phyloP scores from a whole-genome alignment of 2,329 filamentous ascomycete genomes.

The Xylaria sp. region DNA sequence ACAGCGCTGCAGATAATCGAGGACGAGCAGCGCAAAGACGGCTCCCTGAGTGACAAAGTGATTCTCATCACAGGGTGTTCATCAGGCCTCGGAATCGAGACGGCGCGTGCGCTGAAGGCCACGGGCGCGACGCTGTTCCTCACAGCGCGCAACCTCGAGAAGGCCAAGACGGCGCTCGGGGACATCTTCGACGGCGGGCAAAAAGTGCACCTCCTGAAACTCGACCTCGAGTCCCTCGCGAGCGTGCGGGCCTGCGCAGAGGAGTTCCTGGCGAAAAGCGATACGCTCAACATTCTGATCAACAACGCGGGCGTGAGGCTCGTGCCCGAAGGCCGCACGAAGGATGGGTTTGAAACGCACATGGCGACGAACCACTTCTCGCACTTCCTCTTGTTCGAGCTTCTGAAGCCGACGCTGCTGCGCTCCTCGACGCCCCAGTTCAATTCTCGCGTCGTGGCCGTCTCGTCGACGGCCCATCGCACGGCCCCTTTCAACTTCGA shows the following conservation, averaged over 20 bases:
- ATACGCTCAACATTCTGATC: conserved; percentile 51
- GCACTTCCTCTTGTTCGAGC: conserved; percentile 58
- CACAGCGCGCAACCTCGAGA: conserved; percentile 56
- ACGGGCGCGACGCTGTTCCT: conserved; percentile 59
- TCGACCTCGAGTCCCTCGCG: conserved; percentile 44
- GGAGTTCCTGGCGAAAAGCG: conserved; percentile 39
- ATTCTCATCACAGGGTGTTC: conserved; percentile 34
- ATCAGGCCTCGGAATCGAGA: conserved; percentile 30
- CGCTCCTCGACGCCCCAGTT: conserved; percentile 52
- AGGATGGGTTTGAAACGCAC: conserved; percentile 63
- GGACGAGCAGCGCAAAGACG: conserved; percentile 26
- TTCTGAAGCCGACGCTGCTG: conserved; percentile 58
- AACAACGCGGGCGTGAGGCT: conserved; percentile 61
- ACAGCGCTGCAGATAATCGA: conserved; percentile 32
- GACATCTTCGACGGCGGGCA: conserved; percentile 35
- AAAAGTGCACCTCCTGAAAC: conserved; percentile 26
- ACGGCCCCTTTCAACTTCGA: conserved; percentile 50
- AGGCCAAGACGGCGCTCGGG: conserved; percentile 48
- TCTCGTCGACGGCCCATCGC: conserved; percentile 58
- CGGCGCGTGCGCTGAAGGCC: conserved; percentile 25
- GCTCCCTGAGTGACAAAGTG: conserved; percentile 27
- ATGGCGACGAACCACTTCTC: conserved; percentile 65
- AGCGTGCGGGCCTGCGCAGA: conserved; percentile 49
- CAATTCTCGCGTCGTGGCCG: conserved; percentile 58
- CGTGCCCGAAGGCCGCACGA: conserved; percentile 50